phyloP scores from a whole-genome alignment of 805 yeast species.

The Lipomyces lipofer region DNA sequence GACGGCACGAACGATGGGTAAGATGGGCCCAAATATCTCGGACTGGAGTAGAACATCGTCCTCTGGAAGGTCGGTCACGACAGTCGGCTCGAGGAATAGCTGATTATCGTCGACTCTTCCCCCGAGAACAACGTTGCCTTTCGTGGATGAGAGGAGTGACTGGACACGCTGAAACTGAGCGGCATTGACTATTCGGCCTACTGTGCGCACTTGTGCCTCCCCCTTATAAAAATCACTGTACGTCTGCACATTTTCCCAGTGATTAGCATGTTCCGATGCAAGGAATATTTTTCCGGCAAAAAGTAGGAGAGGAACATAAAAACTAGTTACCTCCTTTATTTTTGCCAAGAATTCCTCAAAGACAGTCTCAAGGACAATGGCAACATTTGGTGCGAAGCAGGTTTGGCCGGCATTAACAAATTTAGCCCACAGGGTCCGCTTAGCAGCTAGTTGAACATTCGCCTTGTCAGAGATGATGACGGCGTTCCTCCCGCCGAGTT shows the following conservation, averaged over 20 bases:
- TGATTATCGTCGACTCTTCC: slow-evolving; percentile 38
- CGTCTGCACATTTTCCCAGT: slow-evolving; percentile 60
- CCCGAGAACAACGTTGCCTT: slow-evolving; percentile 35
- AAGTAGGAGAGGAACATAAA: too few relatives aligned
- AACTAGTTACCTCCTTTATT: too few relatives aligned
- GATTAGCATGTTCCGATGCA: slow-evolving; percentile 52
- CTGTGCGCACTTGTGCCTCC: slow-evolving; percentile 7
- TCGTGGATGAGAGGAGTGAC: slow-evolving; percentile 19
- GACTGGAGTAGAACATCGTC: slow-evolving; percentile 68
- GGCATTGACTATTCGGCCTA: slow-evolving; percentile 6
- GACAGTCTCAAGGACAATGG: slow-evolving; percentile 55
- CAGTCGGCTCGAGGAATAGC: slow-evolving; percentile 67
- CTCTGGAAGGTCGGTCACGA: slow-evolving; percentile 60
- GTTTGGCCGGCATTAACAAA: slow-evolving; percentile 73
- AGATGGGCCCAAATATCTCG: slow-evolving; percentile 82
- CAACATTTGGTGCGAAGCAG: slow-evolving; percentile 73
- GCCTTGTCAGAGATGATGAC: slow-evolving; percentile 55
- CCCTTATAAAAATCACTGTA: slow-evolving; percentile 43
- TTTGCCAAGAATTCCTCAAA: slow-evolving; percentile 49
- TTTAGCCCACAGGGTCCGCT: slow-evolving; percentile 64
- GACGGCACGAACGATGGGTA: slow-evolving; percentile 67
- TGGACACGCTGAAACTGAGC: slow-evolving; percentile 1
- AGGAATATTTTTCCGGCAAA: slow-evolving; percentile 48
- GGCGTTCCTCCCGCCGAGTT: slow-evolving; percentile 81
- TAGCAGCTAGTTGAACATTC: slow-evolving; percentile 48